These are phyloP conservation scores for Podila epigama DNA, from an alignment of 192 early-diverging fungal species.

Conservation along the genomic window DNA sequence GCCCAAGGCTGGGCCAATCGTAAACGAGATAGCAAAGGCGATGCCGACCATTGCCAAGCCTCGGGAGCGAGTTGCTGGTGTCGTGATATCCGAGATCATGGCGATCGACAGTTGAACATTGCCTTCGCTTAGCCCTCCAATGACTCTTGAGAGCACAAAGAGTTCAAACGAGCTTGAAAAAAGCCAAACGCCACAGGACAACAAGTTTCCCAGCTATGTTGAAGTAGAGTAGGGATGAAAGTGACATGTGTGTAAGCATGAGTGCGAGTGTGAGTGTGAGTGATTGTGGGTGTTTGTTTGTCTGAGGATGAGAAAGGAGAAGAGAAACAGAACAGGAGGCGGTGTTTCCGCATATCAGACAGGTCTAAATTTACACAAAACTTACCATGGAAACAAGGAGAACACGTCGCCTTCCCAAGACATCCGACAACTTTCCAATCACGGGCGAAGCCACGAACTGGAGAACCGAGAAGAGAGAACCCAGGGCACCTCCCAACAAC, in stretches of 20 bases:
- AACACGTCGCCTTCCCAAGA: constrained; percentile 79
- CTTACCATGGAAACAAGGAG: constrained; percentile 87
- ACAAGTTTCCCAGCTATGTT: constrained; percentile 81
- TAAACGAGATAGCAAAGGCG: constrained; percentile 96
- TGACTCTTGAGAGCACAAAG: constrained; percentile 85
- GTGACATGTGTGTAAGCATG: neutral
- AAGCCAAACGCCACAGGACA: constrained; percentile 92
- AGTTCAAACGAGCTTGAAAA: constrained; percentile 82
- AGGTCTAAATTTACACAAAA: neutral
- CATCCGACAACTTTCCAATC: constrained; percentile 84
- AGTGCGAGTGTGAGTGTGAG: too few species aligned
- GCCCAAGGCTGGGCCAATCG: constrained; percentile 91
- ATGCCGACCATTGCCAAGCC: constrained; percentile 95
- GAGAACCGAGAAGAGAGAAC: constrained; percentile 93
- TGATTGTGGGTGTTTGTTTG: too few species aligned
- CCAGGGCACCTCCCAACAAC: constrained; percentile 89
- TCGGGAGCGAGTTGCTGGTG: constrained; percentile 72
- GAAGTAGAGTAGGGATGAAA: neutral
- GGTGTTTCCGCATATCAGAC: too few species aligned
- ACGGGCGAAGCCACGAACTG: constrained; percentile 88
- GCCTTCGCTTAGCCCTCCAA: constrained; percentile 96
- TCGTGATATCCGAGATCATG: constrained; percentile 94
- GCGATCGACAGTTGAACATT: constrained; percentile 98
- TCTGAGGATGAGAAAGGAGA: neutral
- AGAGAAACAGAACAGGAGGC: neutral